Evolutionary conservation across 1,284 basidiomycete species (phyloP).

Genomic region (Xanthoconium separans): DNA sequence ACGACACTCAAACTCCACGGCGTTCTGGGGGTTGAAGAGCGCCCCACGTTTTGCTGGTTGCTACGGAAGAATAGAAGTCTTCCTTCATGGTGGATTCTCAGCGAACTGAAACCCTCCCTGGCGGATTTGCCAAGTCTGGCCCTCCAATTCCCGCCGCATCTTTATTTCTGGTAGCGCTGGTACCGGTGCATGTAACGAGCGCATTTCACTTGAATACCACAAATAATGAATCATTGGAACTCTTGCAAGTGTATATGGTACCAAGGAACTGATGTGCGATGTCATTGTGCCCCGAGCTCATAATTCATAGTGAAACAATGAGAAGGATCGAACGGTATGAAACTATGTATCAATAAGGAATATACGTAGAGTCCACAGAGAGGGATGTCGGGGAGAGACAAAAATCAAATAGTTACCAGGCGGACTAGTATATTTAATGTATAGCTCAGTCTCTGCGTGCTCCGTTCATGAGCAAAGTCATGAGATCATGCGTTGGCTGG

Average conservation of each 20-base stretch:
- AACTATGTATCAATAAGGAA: conserved; percentile 35
- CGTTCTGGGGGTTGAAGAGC: conserved; percentile 20
- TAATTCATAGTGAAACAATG: conserved; percentile 33
- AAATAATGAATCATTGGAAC: not conserved
- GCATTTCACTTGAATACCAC: conserved; percentile 10
- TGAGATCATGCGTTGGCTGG: conserved; percentile 68
- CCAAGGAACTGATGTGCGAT: conserved; percentile 4
- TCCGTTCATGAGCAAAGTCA: conserved; percentile 77
- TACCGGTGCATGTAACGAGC: conserved; percentile 5
- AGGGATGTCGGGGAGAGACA: conserved; percentile 7
- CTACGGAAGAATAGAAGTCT: conserved; percentile 36
- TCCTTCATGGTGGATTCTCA: conserved; percentile 30
- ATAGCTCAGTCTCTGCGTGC: conserved; percentile 54
- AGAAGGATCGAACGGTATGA: conserved; percentile 26
- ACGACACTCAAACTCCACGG: conserved; percentile 29
- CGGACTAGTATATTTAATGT: conserved; percentile 18
- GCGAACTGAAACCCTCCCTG: conserved; percentile 14
- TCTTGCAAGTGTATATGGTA: conserved; percentile 1
- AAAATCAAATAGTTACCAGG: conserved; percentile 15
- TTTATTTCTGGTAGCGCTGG: not conserved
- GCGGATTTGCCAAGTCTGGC: conserved; percentile 9
- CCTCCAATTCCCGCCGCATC: conserved; percentile 20
- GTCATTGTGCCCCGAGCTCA: conserved; percentile 19
- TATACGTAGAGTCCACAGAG: conserved; percentile 25
- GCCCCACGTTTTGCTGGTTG: conserved; percentile 33